Conservation (phyloP, 306 rosid species). For the Argentina anserina region DNA sequence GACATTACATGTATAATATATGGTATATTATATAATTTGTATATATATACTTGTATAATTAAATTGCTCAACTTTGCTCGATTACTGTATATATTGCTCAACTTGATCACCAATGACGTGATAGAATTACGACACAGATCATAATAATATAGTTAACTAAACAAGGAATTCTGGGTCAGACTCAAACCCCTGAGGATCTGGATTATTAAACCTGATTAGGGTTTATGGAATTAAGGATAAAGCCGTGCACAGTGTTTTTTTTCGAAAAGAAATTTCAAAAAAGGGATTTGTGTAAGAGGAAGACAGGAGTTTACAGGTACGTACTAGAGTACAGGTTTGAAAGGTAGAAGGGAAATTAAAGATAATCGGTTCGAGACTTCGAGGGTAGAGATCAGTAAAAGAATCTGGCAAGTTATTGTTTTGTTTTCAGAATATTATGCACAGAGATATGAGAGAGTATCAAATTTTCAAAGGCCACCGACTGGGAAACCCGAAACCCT, state of each 20-base stretch:
- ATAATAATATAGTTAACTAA: background rate
- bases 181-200: background rate
- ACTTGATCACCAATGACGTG: background rate
- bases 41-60: background rate
- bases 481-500: background rate
- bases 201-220: background rate
- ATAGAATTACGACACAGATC: background rate
- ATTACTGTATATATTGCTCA: background rate
- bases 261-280: background rate
- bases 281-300: background rate
- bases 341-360: background rate
- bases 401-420: background rate
- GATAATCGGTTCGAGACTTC: background rate
- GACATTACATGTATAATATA: background rate
- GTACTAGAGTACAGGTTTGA: background rate
- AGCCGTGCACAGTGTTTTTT: background rate
- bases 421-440: background rate
- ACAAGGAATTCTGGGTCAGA: background rate
- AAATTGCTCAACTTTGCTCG: too few relatives aligned
- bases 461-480: background rate
- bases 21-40: background rate
- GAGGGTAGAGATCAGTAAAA: background rate
- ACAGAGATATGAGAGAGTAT: background rate
- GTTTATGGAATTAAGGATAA: background rate
- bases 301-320: constrained; percentile 2